Base-by-base conservation (phyloP, 1,284 basidiomycete genomes). In the Cryptococcus sp. region DNA sequence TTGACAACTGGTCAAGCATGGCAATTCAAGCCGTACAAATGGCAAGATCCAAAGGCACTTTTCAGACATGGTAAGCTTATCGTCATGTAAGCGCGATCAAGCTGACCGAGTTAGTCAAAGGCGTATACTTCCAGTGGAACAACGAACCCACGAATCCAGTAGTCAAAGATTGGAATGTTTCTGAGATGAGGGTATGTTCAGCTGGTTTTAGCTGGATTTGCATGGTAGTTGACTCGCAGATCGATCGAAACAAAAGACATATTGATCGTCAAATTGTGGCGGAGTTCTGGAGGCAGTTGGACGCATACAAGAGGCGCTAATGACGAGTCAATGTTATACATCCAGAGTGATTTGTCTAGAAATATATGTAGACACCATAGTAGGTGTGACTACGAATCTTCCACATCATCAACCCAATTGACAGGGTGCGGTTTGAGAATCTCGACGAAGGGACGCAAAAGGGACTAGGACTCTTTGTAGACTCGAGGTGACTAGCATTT, bases 11-110 rank as follows among this genome's bases (percentile, higher is more conserved):
- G 94, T 2, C 94, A 98, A 65, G 85, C 86, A 46, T 98, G 94
- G 94, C 94, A 98, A 73, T 98, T 98, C 77, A 83, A 87, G 60
- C 85, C 87, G 25, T 98, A 98, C 78, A 91, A 91, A 70, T 98
- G 93, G 93, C 85, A 81, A 47, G 91, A 98, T 62, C 93, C 94
- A 1, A 84, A 85, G 56, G 82, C 87, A 50, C 76, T 98, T 24
- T 98, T 98, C 77, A 88, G 93, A 69, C 86, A 98, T 69, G 91
- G 91, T 93, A 59, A 52, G 82, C 74, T n/a, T 5, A 9, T 19
- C 14, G 4, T 0, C 18, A 25, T 32, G 22, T 11, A 31, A n/a
- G n/a, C 19, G 19, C 14, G 22, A n/a, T 9, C 19, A 18, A 45
- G 46, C 46, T 57, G 32, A 49, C 41, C n/a, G 21, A 22, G 36